Conservation (phyloP, 2,329 filamentous ascomycete species). For the Epichloe coenophiala region DNA sequence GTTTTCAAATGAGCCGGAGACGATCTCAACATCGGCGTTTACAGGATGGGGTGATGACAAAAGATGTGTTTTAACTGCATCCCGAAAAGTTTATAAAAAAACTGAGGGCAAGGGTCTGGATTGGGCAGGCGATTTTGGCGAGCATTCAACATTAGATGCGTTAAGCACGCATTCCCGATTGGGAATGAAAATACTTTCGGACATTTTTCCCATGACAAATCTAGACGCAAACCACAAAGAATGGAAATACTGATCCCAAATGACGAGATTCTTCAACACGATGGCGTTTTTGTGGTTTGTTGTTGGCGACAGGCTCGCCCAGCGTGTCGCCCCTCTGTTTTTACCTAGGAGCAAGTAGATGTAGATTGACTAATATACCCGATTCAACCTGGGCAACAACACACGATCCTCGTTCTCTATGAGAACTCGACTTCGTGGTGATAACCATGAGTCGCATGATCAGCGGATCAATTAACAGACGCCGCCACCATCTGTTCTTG, state of each 20-base stretch:
- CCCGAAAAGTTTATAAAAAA: slow-evolving; percentile 20
- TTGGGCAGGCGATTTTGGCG: slow-evolving; percentile 16
- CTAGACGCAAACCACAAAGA: not conserved
- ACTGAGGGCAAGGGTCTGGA: slow-evolving; percentile 13
- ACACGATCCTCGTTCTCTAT: not conserved
- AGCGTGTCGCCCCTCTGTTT: not conserved
- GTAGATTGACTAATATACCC: slow-evolving; percentile 8
- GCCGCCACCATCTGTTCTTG: too few species aligned
- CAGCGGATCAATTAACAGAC: too few species aligned
- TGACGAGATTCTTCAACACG: slow-evolving; percentile 8
- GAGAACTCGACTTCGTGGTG: too few species aligned
- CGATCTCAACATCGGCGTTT: slow-evolving; percentile 50
- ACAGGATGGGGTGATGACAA: slow-evolving; percentile 20
- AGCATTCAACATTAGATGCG: slow-evolving; percentile 27
- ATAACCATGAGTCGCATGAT: too few species aligned
- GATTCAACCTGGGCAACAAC: slow-evolving; percentile 9
- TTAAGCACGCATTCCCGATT: slow-evolving; percentile 18
- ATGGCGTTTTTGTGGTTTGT: slow-evolving; percentile 7
- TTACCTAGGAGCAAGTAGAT: slow-evolving; percentile 4
- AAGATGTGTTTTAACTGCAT: slow-evolving; percentile 21
- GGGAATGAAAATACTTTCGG: slow-evolving; percentile 12
- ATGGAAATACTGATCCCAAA: slow-evolving; percentile 2
- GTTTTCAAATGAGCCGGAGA: slow-evolving; percentile 28
- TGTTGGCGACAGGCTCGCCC: not conserved
- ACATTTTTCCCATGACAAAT: slow-evolving; percentile 14